These are phyloP conservation scores for Diplotaxis tenuifolia DNA, from an alignment of 345 rosid genomes.

Conservation along the genomic window DNA sequence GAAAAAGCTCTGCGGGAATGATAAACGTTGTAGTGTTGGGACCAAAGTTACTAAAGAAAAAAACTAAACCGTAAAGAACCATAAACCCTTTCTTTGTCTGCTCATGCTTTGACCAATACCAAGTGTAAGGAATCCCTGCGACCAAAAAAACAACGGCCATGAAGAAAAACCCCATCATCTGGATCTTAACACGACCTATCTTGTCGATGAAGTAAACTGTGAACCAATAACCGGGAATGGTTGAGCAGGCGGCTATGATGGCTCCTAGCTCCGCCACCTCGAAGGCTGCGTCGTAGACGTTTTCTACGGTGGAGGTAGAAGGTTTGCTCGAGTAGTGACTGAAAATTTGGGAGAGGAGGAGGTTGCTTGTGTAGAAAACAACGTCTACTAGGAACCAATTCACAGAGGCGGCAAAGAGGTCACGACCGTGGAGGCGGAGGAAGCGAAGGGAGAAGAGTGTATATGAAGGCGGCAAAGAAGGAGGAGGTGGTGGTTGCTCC, in stretches of 20 bases:
- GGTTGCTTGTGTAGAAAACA: not conserved
- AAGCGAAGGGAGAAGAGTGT: not conserved
- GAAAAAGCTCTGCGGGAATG: slow-evolving; percentile 75
- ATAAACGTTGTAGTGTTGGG: slow-evolving; percentile 83
- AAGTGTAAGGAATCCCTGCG: slow-evolving; percentile 43
- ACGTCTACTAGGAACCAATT: not conserved
- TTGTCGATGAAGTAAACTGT: slow-evolving; percentile 65
- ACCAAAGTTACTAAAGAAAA: slow-evolving; percentile 78
- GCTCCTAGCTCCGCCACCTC: not conserved
- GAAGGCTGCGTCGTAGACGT: not conserved
- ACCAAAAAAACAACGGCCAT: slow-evolving; percentile 59
- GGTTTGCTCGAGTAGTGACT: not conserved
- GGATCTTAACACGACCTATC: slow-evolving; percentile 61
- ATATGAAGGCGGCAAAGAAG: not conserved
- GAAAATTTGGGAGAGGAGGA: not conserved
- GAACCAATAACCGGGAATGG: slow-evolving; percentile 23
- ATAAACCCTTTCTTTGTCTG: slow-evolving; percentile 42
- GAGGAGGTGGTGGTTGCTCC: not conserved
- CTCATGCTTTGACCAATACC: slow-evolving; percentile 32
- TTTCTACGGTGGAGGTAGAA: not conserved
- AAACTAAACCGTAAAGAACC: slow-evolving; percentile 49
- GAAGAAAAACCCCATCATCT: slow-evolving; percentile 57
- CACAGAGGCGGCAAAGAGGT: not conserved
- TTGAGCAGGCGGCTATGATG: not conserved
- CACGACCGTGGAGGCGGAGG: not conserved